These are phyloP conservation scores for Albatrellus sp. DNA, from an alignment of 1,284 basidiomycete species.

Conservation along the genomic window DNA sequence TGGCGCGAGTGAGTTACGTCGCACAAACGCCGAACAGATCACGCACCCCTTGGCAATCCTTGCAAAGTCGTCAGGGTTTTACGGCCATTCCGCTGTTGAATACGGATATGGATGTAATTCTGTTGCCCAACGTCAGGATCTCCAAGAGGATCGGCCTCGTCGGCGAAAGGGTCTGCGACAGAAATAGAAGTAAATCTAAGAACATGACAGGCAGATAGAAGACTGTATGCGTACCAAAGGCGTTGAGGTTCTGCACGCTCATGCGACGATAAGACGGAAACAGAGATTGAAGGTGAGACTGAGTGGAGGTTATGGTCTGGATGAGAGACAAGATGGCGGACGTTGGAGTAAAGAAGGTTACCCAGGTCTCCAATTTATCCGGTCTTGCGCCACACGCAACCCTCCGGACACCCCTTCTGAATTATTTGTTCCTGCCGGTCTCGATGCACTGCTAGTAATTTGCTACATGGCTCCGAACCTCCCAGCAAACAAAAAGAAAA, in stretches of 20 bases:
- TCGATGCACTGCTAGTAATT: constrained; percentile 1
- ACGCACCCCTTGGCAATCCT: constrained; percentile 84
- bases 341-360: constrained; percentile 15
- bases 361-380: constrained; percentile 2
- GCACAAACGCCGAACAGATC: neutral
- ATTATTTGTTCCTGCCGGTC: constrained; percentile 1
- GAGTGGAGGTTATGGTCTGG: constrained; percentile 28
- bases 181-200: constrained; percentile 4
- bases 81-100: constrained; percentile 98
- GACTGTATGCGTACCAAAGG: constrained; percentile 45
- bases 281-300: constrained; percentile 23
- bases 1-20: constrained; percentile 4
- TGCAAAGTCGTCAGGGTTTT: constrained; percentile 99
- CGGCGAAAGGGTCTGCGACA: constrained; percentile 81
- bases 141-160: constrained; percentile 74
- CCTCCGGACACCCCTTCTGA: no score
- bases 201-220: neutral
- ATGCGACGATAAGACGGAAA: constrained; percentile 49
- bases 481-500: constrained; percentile 28
- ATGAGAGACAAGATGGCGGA: constrained; percentile 16
- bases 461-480: neutral
- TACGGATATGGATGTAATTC: constrained; percentile 91
- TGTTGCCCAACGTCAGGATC: constrained; percentile 69
- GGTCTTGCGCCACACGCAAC: no score
- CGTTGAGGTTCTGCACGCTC: constrained; percentile 83